phyloP scores from a whole-genome alignment of 1,139 yeast species.

The Taiozyma onychis region DNA sequence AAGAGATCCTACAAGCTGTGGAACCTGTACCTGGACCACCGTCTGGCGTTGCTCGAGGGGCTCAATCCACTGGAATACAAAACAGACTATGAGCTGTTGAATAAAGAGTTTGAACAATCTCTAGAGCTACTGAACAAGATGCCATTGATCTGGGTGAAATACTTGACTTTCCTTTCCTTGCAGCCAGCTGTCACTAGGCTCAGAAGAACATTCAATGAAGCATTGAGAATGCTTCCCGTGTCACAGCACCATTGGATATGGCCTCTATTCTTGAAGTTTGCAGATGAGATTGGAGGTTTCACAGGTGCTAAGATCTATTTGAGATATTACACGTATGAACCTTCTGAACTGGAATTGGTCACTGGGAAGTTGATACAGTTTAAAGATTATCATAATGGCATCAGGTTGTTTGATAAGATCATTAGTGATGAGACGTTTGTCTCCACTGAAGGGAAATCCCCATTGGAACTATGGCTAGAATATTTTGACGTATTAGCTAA shows the following conservation, averaged over 20 bases:
- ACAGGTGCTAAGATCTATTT: conserved; percentile 39
- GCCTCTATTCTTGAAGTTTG: conserved; percentile 52
- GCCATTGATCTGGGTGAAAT: conserved; percentile 53
- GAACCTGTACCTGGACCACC: conserved; percentile 43
- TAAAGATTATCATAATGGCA: conserved; percentile 19
- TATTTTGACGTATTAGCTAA: conserved; percentile 40
- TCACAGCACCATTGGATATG: conserved; percentile 56
- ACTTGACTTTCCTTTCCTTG: conserved; percentile 39
- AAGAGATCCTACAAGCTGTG: conserved; percentile 53
- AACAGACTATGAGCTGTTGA: conserved; percentile 32
- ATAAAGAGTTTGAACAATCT: conserved; percentile 42
- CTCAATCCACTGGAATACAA: conserved; percentile 28
- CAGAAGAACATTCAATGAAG: conserved; percentile 45
- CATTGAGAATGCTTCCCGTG: conserved; percentile 45
- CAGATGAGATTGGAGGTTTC: conserved; percentile 38
- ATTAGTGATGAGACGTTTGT: conserved; percentile 29
- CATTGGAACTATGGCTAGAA: conserved; percentile 40
- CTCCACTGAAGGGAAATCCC: conserved; percentile 32
- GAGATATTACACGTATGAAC: conserved; percentile 39
- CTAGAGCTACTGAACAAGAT: conserved; percentile 38
- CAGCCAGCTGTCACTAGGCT: conserved; percentile 37
- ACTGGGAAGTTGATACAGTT: conserved; percentile 27
- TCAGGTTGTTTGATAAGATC: conserved; percentile 25
- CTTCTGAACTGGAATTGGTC: conserved; percentile 31
- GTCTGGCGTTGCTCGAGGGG: conserved; percentile 30